phyloP scores from a whole-genome alignment of 208 protist genomes.

The Leishmania tarentolae region DNA sequence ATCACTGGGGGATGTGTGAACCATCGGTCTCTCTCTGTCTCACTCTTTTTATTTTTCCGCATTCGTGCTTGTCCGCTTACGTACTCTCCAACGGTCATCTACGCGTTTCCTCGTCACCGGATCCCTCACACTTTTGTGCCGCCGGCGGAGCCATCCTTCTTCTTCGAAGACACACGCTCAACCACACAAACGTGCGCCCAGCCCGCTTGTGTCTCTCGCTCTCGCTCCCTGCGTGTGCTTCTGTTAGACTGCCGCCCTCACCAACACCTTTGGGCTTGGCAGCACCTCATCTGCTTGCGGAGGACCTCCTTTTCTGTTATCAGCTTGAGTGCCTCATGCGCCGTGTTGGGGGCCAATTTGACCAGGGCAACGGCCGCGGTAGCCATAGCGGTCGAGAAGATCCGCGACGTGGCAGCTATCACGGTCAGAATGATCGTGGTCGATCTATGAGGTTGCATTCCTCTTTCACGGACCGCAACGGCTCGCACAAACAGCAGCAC shows the following conservation, averaged over 20 bases:
- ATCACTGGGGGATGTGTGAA: neutral
- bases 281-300: neutral
- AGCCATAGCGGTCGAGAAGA: conserved; percentile 12
- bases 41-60: neutral
- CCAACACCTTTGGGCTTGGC: neutral
- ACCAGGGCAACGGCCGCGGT: conserved; percentile 12
- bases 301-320: neutral
- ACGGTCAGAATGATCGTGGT: conserved; percentile 10
- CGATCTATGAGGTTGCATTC: conserved; percentile 16
- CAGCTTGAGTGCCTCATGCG: neutral
- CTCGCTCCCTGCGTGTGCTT: neutral
- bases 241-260: neutral
- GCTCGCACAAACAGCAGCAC: neutral
- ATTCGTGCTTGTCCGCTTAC: neutral
- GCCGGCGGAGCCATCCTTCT: neutral
- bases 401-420: neutral
- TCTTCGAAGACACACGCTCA: neutral
- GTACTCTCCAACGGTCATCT: neutral
- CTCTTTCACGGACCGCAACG: neutral
- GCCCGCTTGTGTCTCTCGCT: neutral
- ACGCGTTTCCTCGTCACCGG: neutral
- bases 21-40: neutral
- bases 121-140: too few relatives aligned
- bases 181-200: neutral
- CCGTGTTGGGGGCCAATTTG: neutral